Percentiles rank a stretch among this genome's conserved stretches.
phyloP scores from a whole-genome alignment of 345 rosid species.

The Schrenkiella parvula region DNA sequence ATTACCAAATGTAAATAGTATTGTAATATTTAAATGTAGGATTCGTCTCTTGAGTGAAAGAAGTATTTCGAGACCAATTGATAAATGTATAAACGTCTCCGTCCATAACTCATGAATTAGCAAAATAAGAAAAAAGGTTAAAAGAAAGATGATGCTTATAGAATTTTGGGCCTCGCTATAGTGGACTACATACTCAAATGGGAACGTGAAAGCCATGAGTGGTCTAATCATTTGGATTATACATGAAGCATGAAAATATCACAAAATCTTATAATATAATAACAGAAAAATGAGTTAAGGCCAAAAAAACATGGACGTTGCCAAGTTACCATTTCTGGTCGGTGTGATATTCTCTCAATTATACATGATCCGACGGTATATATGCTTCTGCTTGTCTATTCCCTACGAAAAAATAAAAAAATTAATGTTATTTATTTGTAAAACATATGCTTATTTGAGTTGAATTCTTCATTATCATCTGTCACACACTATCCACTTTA shows the following conservation, averaged over 20 bases:
- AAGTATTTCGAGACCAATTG: too few relatives aligned
- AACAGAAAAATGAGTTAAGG: background rate
- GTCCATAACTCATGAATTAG: too few relatives aligned
- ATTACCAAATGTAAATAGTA: too few relatives aligned
- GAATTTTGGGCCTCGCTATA: background rate
- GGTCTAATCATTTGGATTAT: background rate
- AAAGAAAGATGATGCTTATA: background rate
- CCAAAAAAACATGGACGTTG: background rate
- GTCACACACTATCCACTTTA: conserved; percentile 1
- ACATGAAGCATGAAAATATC: background rate
- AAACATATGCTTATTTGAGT: background rate
- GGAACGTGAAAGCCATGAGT: conserved; percentile 7
- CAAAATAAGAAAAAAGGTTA: background rate
- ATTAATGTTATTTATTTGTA: background rate
- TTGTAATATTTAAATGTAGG: too few relatives aligned
- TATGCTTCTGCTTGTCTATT: background rate
- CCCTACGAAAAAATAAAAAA: too few relatives aligned
- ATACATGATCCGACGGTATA: background rate
- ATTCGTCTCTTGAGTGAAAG: too few relatives aligned
- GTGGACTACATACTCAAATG: background rate
- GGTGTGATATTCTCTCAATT: background rate
- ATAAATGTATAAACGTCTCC: background rate
- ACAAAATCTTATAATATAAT: background rate
- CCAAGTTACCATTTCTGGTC: background rate
- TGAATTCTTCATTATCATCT: background rate